Base-by-base conservation (phyloP, 2,329 filamentous ascomycete species). In the Botryotinia convoluta region DNA sequence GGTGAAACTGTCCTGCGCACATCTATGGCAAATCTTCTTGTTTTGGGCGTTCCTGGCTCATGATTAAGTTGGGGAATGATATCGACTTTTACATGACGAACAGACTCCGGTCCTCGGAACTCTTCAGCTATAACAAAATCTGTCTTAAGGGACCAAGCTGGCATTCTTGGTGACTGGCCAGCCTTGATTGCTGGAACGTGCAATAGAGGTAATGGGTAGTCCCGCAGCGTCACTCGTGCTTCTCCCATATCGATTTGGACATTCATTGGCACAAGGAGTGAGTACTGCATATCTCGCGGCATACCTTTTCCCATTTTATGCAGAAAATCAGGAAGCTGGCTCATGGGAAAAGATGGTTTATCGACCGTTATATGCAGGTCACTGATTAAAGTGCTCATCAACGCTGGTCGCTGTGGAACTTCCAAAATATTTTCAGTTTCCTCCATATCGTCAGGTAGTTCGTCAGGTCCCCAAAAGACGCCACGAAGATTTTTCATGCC, bases 121-220 rank as follows among this genome's bases (percentile, higher is more conserved):
- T 99, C 97, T 83, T 99, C 96, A 0, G 94, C 97, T 75, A 99
- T 91, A 8, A 99, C 95, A 81, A 99, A 98, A 79, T 99, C 93
- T 1, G 95, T 93, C 77, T 90, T 92, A 71, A 99, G 85, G 0
- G 93, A 94, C 81, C 97, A 89, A 69, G 94, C 92, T n/a, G 93
- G 91, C 45, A 95, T 83, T 72, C 93, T 89, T 8, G 92, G 88
- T 1, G 94, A 93, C 80, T 98, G 95, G 0, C 91, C 91, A 26
- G 90, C 85, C 74, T 93, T 92, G 75, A 98, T 88, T 0, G 91
- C 88, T 0, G 97, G 96, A 32, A 99, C 93, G 81, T 99, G 96
- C 44, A 99, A 82, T 39, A 99, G 85, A 6, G 97, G 96, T 35
- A 99, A 85, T 14, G 97, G 97, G 80, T 99, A 99, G 83, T 99